Evolutionary conservation across 2,329 filamentous ascomycete genomes (phyloP).

Genomic region (Hymenoscyphus fructigenus): DNA sequence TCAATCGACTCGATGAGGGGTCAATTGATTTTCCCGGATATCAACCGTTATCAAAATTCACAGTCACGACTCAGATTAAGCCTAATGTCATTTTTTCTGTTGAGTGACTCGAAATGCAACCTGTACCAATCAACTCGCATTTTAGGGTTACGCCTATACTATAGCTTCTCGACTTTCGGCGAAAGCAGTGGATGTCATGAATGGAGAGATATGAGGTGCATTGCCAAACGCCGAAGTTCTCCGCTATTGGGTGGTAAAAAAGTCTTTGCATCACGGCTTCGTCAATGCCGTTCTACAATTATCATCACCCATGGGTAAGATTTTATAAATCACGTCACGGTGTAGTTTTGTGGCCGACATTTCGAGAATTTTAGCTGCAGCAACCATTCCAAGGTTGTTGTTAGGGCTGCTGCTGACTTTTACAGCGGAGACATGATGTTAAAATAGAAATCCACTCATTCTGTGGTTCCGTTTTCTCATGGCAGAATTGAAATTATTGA

Average conservation of each 20-base stretch:
- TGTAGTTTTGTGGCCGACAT: background rate
- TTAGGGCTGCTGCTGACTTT: background rate
- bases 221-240: background rate
- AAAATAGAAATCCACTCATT: background rate
- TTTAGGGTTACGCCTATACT: background rate
- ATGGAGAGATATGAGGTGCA: background rate
- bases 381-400: conserved; percentile 1
- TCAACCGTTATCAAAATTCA: background rate
- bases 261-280: background rate
- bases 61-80: background rate
- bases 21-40: background rate
- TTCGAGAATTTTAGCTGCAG: background rate
- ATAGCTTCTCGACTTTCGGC: background rate
- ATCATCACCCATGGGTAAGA: background rate
- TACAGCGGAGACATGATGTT: background rate
- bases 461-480: background rate
- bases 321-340: background rate
- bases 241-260: background rate
- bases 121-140: background rate
- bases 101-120: background rate
- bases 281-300: background rate
- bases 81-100: conserved; percentile 1
- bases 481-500: background rate
- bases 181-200: background rate
- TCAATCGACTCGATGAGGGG: background rate